Evolutionary conservation across 2,329 filamentous ascomycete genomes (phyloP), one percentile per base, ranked within the genome.

Genomic region (Moelleriella libera): DNA sequence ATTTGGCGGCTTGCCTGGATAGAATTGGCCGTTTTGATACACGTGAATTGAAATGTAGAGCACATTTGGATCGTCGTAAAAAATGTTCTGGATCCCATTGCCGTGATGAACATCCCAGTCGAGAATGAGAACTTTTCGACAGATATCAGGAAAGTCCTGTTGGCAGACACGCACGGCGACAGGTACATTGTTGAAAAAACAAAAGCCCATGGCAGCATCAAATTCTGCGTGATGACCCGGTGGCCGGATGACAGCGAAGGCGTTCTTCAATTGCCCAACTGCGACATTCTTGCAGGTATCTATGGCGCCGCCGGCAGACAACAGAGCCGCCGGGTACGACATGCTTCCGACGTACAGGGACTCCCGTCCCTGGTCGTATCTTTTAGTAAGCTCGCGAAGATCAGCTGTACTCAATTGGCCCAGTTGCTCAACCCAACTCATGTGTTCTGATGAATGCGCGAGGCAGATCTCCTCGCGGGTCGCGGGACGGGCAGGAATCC

Each of bases 111-210:
- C 83, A 60, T 82, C 86, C 86, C 92, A 98, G 60, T 98, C 92
- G 6, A 98, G 71, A 54, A 98, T 92, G 48, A 98, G 66, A 21
- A 98, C 78, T 64, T 94, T 97, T 48, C 88, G 81, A 59, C 90
- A 96, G 7, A 69, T 68, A 4, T 90, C 78, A 1, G 85, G 85
- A 55, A 85, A 92, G 50, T 88, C 81, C 47, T 75, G 69, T 61
- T 95, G 88, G 60, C 89, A 96, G 10, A 89, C 85, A 50, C 80
- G 83, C n/a, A 88, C 83, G 1, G 89, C 90, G 49, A 98, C 85
- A 21, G 87, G 88, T 3, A 97, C 92, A 58, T 98, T 98, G 68
- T 98, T 96, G 69, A 97, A 97, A 50, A 97, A 78, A 62, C 92
- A 98, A 60, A 98, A 98, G 0, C 92, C 92, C 75, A 95, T 92